Base-by-base conservation (phyloP, 148 eudicot genomes). In the Rhododendron griersonianum region DNA sequence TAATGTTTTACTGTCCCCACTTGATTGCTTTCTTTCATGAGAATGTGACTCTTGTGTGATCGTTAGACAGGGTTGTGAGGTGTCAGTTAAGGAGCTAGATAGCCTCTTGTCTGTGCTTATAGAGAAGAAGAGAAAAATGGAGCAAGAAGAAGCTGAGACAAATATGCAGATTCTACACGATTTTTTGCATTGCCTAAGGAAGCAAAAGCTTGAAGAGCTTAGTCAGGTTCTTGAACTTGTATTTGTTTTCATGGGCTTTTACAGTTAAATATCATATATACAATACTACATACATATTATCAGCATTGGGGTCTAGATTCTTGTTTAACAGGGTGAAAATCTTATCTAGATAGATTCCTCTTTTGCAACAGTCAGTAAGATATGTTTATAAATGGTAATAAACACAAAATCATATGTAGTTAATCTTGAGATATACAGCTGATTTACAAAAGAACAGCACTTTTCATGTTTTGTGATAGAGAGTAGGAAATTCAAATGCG, bases 111-210 rank as follows among this genome's bases (percentile, higher is more conserved):
- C 91, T 50, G 91, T 94, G 88, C 91, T 96, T 85, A 81, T 92
- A 21, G 98, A 96, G 90, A 96, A 93, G 90, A 96, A 94, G 93
- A 93, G 92, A 84, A 96, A 92, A 89, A 83, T 94, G 91, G 98
- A 94, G 89, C 98, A 94, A 90, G 98, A 94, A 90, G 98, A 96
- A 90, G 96, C 98, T 73, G 98, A 96, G 93, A 94, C 93, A 92
- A 94, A 93, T 87, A 91, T 94, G 98, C 96, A 94, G 78, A 96
- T 94, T 86, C 86, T 96, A 84, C 86, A 90, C 5, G 98, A 96
- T 84, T 96, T 96, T 87, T 75, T 96, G 91, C 93, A 93, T 76
- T 91, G 92, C 86, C 88, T 96, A 85, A 93, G 95, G 93, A 94
- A 92, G 88, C 93, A 93, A 88, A 96, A 93, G 91, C 93, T 90